Base-by-base conservation (phyloP, 1,284 basidiomycete genomes). In the Lignosus rhinocerotis region DNA sequence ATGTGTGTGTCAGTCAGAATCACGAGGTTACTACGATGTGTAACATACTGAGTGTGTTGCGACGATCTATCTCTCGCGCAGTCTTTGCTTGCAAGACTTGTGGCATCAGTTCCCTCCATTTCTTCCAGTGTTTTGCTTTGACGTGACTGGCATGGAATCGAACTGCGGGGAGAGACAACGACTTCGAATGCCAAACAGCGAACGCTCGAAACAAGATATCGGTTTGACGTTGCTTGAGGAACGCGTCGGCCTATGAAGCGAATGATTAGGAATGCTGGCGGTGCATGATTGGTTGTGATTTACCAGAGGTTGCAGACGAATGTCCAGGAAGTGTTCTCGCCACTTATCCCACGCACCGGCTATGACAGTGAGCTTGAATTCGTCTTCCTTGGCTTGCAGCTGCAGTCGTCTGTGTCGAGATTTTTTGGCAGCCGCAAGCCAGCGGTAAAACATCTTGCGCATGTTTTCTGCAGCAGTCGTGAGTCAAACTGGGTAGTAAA, bases 131-230 rank as follows among this genome's bases (percentile, higher is more conserved):
- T 60, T 80, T 85, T 6, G 73, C 71, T 70, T 88, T 91, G 44
- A 80, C 69, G 61, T 82, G 79, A 21, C 75, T 80, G 1, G 87
- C 82, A 70, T 86, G 80, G 70, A 92, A 89, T 17, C 82, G 82
- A 59, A 93, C 83, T 5, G 90, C 91, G 38, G 90, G 89, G 16
- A 91, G 75, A 25, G 87, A 85, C 88, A 80, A 83, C 21, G 91
- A 90, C 70, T 81, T 88, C 6, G 84, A 80, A 69, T 86, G 81
- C 90, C 90, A 93, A 48, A 84, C 78, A 12, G 79, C 78, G 69
- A 92, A 92, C 1, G 84, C 82, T 19, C 81, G 79, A 72, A 83
- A 86, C 58, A 90, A 73, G 19, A 82, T 67, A 67, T 83, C 86
- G 58, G 78, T 80, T 62, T 86, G 83, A 48, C 75, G 80, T 58